Conservation (phyloP, 1,139 yeast species). For the Geotrichum klebahnii region DNA sequence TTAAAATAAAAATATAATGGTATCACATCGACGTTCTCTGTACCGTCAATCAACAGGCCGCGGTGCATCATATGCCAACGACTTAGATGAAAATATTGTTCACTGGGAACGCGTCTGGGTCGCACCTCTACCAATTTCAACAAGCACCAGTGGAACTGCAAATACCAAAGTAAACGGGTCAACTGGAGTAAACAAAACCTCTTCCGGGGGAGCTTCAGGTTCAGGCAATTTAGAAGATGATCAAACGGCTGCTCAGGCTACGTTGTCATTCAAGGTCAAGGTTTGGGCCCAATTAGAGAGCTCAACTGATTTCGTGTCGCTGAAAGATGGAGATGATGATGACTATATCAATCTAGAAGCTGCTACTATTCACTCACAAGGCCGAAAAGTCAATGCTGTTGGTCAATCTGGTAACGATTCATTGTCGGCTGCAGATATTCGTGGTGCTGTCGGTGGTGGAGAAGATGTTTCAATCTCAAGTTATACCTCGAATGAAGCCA, state of each 20-base stretch:
- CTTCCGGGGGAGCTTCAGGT: background rate
- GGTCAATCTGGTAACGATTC: conserved; percentile 33
- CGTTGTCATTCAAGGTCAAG: conserved; percentile 41
- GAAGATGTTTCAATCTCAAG: conserved; percentile 48
- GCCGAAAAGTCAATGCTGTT: conserved; percentile 17
- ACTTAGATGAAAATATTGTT: conserved; percentile 31
- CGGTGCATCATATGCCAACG: conserved; percentile 30
- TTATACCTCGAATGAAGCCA: conserved; percentile 22
- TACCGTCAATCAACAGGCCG: conserved; percentile 31
- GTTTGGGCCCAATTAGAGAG: conserved; percentile 43
- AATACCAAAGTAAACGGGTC: conserved; percentile 2
- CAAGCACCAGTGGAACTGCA: conserved; percentile 8
- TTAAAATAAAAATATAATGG: conserved; percentile 15
- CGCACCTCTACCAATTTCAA: conserved; percentile 22
- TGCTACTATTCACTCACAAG: conserved; percentile 18
- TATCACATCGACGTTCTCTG: conserved; percentile 30
- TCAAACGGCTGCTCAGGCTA: conserved; percentile 26
- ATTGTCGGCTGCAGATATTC: conserved; percentile 53
- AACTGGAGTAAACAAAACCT: background rate
- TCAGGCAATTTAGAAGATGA: background rate
- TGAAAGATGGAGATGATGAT: conserved; percentile 42
- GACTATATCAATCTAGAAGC: conserved; percentile 39
- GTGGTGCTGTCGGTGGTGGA: conserved; percentile 58
- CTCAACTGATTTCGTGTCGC: conserved; percentile 32
- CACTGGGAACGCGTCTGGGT: conserved; percentile 36